Evolutionary conservation across 352 stramenopile species (phyloP), one percentile per base, ranked within the genome.

Genomic region (Phytophthora podocarpi): DNA sequence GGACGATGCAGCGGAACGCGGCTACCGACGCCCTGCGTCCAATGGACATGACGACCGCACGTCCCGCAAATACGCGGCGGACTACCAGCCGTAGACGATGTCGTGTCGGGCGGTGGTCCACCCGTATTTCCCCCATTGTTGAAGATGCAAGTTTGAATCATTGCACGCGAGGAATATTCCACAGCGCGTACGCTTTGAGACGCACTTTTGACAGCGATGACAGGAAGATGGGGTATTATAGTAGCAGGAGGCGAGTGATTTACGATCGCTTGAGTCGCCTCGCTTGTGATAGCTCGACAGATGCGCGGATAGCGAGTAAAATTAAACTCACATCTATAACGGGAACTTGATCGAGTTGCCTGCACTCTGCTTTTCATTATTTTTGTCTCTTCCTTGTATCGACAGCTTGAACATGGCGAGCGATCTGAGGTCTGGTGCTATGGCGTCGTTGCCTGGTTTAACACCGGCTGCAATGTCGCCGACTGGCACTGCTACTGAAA

Each of bases 31-130:
- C n/a, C 46, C 54, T 24, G 34, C 70, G 5, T 48, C 60, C 28
- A 69, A 75, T 56, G 80, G 74, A 26, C 78, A 87, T 36, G 82
- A 88, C 21, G 82, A 89, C 48, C 79, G 79, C 48, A 76, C 63
- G 47, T 75, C 65, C 31, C 80, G 80, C 48, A 72, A 65, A 59
- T 87, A 89, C 53, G 49, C 57, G 34, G 62, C 56, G 36, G 71
- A 80, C 46, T 89, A 85, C 39, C 62, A 65, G 20, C 75, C 71
- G 36, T 85, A 71, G 58, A 72, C 8, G 21, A 34, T 26, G 18
- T 21, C 18, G n/a, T 43, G 37, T 50, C 12, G 31, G n/a, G 27
- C 42, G 36, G 35, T 24, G 20, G 27, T 46, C 21, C 27, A 53
- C 28, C 20, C 24, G 39, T 37, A 41, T 52, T 57, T 43, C 28